A percentile compares a stretch with the other conserved stretches of the same genome.
phyloP scores from a whole-genome alignment of 441 rosid species.

The Populus tomentosa region DNA sequence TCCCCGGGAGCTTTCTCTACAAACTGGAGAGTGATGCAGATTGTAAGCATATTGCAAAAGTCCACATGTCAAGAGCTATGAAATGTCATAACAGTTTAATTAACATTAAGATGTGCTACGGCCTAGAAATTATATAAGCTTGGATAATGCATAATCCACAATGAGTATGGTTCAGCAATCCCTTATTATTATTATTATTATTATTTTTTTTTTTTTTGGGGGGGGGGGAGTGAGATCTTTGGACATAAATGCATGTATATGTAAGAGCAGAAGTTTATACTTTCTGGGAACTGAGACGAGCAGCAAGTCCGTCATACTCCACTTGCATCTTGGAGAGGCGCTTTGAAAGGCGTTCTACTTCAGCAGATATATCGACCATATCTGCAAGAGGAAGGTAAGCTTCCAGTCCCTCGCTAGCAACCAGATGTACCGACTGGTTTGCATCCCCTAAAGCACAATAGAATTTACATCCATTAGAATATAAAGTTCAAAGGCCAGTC shows the following conservation, averaged over 20 bases:
- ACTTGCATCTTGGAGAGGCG: constrained; percentile 86
- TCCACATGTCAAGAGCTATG: background rate
- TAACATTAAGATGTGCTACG: background rate
- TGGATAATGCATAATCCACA: background rate
- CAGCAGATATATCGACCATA: constrained; percentile 90
- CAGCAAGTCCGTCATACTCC: constrained; percentile 66
- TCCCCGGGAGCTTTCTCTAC: constrained; percentile 85
- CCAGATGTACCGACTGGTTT: constrained; percentile 76
- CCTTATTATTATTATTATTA: no score
- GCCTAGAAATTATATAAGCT: background rate
- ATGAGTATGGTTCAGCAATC: background rate
- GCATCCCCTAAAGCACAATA: constrained; percentile 55
- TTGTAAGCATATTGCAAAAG: background rate
- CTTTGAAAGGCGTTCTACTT: constrained; percentile 84
- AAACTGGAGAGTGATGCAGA: constrained; percentile 43
- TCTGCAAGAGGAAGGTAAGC: constrained; percentile 95
- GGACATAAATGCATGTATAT: background rate
- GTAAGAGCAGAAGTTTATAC: constrained; percentile 31
- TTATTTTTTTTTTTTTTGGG: no score
- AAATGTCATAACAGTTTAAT: background rate
- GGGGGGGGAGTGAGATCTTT: no score
- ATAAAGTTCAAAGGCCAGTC: background rate
- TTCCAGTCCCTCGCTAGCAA: constrained; percentile 94
- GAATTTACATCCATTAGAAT: background rate
- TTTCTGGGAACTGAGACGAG: constrained; percentile 77